Base-by-base conservation (phyloP, 257 asterid species). In the Fraxinus americana region DNA sequence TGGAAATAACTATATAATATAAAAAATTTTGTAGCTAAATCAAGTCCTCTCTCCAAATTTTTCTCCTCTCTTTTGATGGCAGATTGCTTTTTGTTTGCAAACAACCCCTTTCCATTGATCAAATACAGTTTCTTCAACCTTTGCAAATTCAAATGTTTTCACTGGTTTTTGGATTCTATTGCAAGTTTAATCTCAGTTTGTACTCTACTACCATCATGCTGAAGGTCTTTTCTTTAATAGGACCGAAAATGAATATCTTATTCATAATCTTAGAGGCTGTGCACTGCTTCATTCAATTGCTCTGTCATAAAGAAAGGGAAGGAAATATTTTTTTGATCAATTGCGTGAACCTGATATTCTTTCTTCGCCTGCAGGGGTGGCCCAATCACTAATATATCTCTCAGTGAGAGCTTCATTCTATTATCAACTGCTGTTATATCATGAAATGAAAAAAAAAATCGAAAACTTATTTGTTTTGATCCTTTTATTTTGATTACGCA, bases 171-270 rank as follows among this genome's bases (percentile, higher is more conserved):
- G 67, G 32, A 61, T 23, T 23, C 29, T 61, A 50, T 50, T 50
- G 61, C 21, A 50, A 50, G 61, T 50, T 50, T 50, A 76, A 71
- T 92, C 61, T 50, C 61, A 50, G 23, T 50, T 50, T 4, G 61
- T 50, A 17, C 61, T 94, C 61, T 50, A 50, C 61, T 50, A 16
- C 61, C 23, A 50, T 50, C 19, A 1, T 16, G 61, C 61, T 0
- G 61, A 17, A 50, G 5, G 61, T 17, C 1, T 50, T 16, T 14
- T 14, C n/a, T 54, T 54, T 21, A 54, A 54, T 54, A 16, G 99
- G 96, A 41, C 3, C 0, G 48, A 41, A 41, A 41, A 41, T 10
- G 45, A 9, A 41, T 41, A 41, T 10, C 63, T 17, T 54, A 41
- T 41, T 41, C 48, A 41, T 41, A 41, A 41, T 39, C 41, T 36